Conservation (phyloP, 78 protist species). For the Dictyostelium brefeldianum region DNA sequence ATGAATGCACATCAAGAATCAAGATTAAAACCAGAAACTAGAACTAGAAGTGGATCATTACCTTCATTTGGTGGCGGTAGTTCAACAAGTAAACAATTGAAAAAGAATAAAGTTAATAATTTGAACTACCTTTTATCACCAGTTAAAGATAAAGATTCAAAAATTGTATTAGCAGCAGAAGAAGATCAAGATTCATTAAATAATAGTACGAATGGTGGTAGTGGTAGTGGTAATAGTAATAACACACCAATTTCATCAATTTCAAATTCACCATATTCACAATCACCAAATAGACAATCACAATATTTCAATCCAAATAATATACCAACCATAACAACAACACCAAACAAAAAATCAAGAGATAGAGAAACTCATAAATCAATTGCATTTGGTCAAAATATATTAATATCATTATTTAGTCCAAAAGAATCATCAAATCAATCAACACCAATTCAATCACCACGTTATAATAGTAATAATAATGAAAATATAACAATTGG, state of each 20-base stretch:
- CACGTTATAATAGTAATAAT: conserved; percentile 1
- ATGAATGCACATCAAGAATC: not conserved
- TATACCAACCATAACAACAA: not conserved
- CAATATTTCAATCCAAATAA: not conserved
- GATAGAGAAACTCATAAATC: conserved; percentile 21
- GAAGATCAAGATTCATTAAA: conserved; percentile 1
- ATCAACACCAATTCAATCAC: conserved; percentile 13
- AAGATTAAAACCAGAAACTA: not conserved
- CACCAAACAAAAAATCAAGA: not conserved
- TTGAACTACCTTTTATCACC: conserved; percentile 26
- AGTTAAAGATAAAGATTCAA: conserved; percentile 18
- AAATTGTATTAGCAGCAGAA: conserved; percentile 4
- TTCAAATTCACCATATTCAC: not conserved
- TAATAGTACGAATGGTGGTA: not conserved
- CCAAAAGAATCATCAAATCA: conserved; percentile 4
- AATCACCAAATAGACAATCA: not conserved
- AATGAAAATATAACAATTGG: not conserved
- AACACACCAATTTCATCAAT: not conserved
- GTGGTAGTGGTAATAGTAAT: not conserved
- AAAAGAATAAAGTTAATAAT: conserved; percentile 12
- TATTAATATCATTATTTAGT: conserved; percentile 3
- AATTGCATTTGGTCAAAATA: conserved; percentile 29
- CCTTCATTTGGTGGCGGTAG: conserved; percentile 23
- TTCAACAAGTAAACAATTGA: not conserved
- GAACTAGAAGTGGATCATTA: conserved; percentile 77